These are phyloP conservation scores for Cryptosporidium muris DNA, from an alignment of 169 alveolate genomes.

Conservation along the genomic window DNA sequence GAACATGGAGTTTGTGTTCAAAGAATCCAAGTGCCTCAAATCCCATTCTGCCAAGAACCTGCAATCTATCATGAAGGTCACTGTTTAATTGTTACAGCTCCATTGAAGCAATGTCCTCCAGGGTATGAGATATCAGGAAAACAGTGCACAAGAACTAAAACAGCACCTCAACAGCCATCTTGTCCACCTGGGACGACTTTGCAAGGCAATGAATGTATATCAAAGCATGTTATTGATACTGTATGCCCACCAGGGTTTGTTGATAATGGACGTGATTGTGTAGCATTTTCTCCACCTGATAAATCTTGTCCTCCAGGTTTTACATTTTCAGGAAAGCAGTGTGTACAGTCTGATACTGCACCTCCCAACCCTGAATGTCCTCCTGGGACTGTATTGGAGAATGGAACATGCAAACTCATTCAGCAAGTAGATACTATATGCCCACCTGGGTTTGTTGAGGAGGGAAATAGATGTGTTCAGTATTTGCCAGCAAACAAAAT, in stretches of 20 bases:
- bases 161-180: slow-evolving; percentile 70
- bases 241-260: slow-evolving; percentile 71
- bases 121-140: slow-evolving; percentile 69
- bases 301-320: slow-evolving; percentile 67
- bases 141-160: slow-evolving; percentile 64
- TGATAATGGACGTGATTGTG: slow-evolving; percentile 71
- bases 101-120: slow-evolving; percentile 69
- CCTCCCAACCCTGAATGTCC: slow-evolving; percentile 72
- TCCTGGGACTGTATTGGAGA: slow-evolving; percentile 65
- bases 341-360: slow-evolving; percentile 70
- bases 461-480: slow-evolving; percentile 70
- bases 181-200: slow-evolving; percentile 69
- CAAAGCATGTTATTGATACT: slow-evolving; percentile 63
- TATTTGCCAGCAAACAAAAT: slow-evolving; percentile 68
- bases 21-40: slow-evolving; percentile 57
- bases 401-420: slow-evolving; percentile 71
- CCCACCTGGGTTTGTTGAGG: slow-evolving; percentile 70
- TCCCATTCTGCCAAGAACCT: slow-evolving; percentile 69
- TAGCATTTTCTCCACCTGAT: slow-evolving; percentile 62
- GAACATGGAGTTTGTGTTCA: slow-evolving; percentile 71
- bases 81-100: slow-evolving; percentile 58
- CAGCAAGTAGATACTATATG: slow-evolving; percentile 68
- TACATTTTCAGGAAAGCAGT: slow-evolving; percentile 61
- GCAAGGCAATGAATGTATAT: slow-evolving; percentile 57
- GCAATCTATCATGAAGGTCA: slow-evolving; percentile 68